These are phyloP conservation scores for Trichoderma asperellum DNA, from an alignment of 2,329 filamentous ascomycete species.

Conservation along the genomic window DNA sequence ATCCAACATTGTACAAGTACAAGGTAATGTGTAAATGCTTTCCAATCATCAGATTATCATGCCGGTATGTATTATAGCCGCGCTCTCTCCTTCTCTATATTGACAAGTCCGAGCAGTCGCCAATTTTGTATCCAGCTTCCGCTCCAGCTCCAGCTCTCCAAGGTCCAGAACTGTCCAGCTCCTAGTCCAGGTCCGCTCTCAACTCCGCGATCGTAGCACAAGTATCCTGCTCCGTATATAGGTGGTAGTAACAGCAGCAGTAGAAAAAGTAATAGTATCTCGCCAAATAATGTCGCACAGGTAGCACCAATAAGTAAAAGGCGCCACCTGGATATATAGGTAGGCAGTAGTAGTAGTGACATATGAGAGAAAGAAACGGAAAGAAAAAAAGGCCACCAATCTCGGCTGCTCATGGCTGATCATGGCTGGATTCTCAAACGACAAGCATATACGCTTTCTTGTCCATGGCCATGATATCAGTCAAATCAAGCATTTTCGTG, in stretches of 20 bases:
- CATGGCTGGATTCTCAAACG: not conserved
- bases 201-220: not conserved
- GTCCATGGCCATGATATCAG: conserved; percentile 7
- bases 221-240: not conserved
- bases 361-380: not conserved
- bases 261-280: conserved; percentile 2
- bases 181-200: not conserved
- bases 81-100: not conserved
- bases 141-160: not conserved
- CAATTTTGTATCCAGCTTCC: not conserved
- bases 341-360: not conserved
- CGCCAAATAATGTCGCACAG: conserved; percentile 8
- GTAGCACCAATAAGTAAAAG: conserved; percentile 1
- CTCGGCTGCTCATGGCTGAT: not conserved
- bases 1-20: not conserved
- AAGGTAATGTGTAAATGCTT: not conserved
- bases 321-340: not conserved
- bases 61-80: not conserved
- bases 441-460: not conserved
- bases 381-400: not conserved
- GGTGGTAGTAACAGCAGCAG: not conserved
- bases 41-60: not conserved
- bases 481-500: conserved; percentile 52
- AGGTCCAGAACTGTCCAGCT: not conserved
- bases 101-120: not conserved